Percentiles rank a stretch among this genome's conserved stretches.
phyloP scores from a whole-genome alignment of 2,329 filamentous ascomycete species.

The Macrophomina pseudophaseolina region DNA sequence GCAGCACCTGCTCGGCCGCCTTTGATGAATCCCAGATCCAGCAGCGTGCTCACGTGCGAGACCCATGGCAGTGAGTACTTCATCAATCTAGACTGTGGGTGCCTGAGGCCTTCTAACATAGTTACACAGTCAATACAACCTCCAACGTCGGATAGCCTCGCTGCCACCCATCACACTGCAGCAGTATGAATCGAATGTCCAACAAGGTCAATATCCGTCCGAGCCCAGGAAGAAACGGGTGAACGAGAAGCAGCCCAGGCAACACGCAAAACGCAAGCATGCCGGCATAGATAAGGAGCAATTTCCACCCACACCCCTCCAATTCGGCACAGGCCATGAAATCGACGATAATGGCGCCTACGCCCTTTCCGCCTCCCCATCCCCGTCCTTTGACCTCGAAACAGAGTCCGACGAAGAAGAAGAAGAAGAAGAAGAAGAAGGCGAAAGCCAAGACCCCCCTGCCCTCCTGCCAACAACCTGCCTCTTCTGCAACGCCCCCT shows the following conservation, averaged over 20 bases:
- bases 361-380: too few species aligned
- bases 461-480: slow-evolving; percentile 30
- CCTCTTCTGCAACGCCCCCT: slow-evolving; percentile 39
- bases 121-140: background rate
- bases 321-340: too few species aligned
- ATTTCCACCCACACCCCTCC: too few species aligned
- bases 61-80: slow-evolving; percentile 31
- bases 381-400: too few species aligned
- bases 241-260: background rate
- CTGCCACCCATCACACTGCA: background rate
- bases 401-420: background rate
- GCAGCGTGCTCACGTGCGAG: slow-evolving; percentile 33
- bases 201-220: background rate
- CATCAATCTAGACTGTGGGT: background rate
- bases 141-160: slow-evolving; percentile 5
- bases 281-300: too few species aligned
- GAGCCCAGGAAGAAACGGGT: background rate
- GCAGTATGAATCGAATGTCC: too few species aligned
- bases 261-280: too few species aligned
- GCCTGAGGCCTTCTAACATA: too few species aligned
- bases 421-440: background rate
- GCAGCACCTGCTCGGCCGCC: slow-evolving; percentile 32
- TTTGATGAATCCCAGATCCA: slow-evolving; percentile 29
- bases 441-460: too few species aligned
- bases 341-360: too few species aligned